A percentile compares a stretch with the other conserved stretches of the same genome.
Evolutionary conservation across 169 alveolate species (phyloP).

Genomic region (Miamiensis avidus): DNA sequence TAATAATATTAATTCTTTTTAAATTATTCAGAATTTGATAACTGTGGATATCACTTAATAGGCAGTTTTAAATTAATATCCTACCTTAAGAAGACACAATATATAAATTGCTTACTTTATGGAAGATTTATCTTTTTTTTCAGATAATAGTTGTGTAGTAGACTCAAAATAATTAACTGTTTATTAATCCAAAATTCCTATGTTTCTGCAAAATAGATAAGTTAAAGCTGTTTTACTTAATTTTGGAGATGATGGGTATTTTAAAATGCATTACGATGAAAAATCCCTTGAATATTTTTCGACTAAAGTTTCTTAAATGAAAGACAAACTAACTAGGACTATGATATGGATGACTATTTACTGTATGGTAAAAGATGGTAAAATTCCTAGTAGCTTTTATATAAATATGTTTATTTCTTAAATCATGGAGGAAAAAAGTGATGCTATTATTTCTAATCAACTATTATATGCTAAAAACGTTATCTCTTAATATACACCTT

Average conservation of each 20-base stretch:
- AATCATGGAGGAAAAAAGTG: too few relatives aligned
- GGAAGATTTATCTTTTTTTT: too few relatives aligned
- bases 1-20: conserved; percentile 7
- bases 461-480: too few relatives aligned
- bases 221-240: conserved; percentile 53
- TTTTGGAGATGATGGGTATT: conserved; percentile 64
- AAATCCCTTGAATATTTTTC: conserved; percentile 54
- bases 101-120: background rate
- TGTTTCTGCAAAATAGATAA: too few relatives aligned
- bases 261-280: conserved; percentile 58
- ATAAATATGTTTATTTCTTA: too few relatives aligned
- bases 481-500: too few relatives aligned
- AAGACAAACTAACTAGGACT: conserved; percentile 59
- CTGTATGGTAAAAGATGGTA: conserved; percentile 50
- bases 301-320: conserved; percentile 39
- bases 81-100: background rate
- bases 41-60: background rate
- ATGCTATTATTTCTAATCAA: too few relatives aligned
- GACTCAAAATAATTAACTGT: too few relatives aligned
- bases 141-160: too few relatives aligned
- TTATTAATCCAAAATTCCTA: too few relatives aligned
- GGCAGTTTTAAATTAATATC: too few relatives aligned
- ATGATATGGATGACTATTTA: conserved; percentile 58
- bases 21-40: background rate
- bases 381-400: too few relatives aligned